phyloP scores from a whole-genome alignment of 106 monocot genomes.

The Vanilla planifolia region DNA sequence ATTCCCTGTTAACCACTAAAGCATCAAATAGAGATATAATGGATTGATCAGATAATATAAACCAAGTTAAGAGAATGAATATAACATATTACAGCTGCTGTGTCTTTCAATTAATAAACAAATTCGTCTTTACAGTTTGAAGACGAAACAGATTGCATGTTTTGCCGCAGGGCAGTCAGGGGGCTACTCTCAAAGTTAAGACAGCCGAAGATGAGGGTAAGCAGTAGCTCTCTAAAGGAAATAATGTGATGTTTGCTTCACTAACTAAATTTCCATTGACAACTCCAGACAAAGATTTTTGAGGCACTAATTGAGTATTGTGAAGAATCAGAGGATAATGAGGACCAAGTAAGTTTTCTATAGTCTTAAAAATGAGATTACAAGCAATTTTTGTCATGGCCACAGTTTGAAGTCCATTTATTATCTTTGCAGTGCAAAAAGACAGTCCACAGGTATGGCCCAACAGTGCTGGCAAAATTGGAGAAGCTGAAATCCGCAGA shows the following conservation, averaged over 20 bases:
- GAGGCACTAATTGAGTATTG: slow-evolving; percentile 22
- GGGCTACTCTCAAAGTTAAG: slow-evolving; percentile 2
- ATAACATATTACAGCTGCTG: not conserved
- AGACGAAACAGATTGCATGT: slow-evolving; percentile 8
- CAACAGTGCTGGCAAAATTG: slow-evolving; percentile 13
- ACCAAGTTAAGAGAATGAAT: too few species aligned
- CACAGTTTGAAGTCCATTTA: not conserved
- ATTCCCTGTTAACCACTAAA: too few species aligned
- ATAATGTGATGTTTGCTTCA: too few species aligned
- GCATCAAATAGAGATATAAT: too few species aligned
- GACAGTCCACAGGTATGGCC: slow-evolving; percentile 13
- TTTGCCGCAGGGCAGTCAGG: slow-evolving; percentile 20
- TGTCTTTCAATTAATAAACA: too few species aligned
- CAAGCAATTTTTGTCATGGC: not conserved
- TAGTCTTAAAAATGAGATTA: not conserved
- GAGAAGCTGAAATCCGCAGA: slow-evolving; percentile 15
- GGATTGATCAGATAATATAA: too few species aligned
- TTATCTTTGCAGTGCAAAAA: slow-evolving; percentile 20
- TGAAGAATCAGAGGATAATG: slow-evolving; percentile 23
- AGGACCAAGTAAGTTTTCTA: slow-evolving; percentile 14
- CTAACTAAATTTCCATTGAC: not conserved
- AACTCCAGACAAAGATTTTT: slow-evolving; percentile 10
- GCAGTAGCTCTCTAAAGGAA: not conserved
- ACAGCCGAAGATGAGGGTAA: slow-evolving; percentile 20
- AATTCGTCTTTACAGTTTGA: not conserved